These are phyloP conservation scores for Colletotrichum gloeosporioides DNA, from an alignment of 2,329 filamentous ascomycete genomes.

Conservation along the genomic window DNA sequence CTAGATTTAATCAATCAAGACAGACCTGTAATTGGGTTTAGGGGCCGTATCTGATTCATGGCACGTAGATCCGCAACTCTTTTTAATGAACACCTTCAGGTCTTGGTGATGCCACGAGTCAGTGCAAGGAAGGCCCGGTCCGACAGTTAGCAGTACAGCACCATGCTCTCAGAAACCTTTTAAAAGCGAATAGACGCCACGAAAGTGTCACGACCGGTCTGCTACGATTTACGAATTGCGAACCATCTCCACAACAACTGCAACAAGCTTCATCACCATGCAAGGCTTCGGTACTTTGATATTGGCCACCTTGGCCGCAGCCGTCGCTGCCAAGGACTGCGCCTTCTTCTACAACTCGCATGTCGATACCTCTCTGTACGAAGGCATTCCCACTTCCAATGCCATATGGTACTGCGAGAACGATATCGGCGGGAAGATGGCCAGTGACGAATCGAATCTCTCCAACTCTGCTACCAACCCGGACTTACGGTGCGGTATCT, in stretches of 20 bases:
- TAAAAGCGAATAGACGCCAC: neutral
- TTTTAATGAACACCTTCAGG: neutral
- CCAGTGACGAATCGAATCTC: neutral
- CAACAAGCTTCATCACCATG: neutral
- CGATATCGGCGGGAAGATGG: neutral
- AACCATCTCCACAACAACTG: neutral
- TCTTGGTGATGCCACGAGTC: neutral
- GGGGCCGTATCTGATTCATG: neutral
- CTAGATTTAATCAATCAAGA: neutral
- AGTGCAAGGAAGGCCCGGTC: neutral
- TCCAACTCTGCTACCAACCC: neutral
- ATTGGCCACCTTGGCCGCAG: neutral
- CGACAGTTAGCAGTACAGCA: neutral
- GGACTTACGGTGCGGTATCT: neutral
- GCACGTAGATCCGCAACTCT: neutral
- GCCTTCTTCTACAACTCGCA: neutral
- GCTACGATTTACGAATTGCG: neutral
- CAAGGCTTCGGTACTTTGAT: neutral
- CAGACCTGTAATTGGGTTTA: neutral
- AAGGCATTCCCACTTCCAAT: neutral
- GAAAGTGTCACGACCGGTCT: neutral
- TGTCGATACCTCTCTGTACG: neutral
- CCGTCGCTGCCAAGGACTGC: neutral
- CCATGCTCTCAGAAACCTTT: neutral
- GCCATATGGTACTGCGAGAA: neutral